phyloP scores from a whole-genome alignment of 345 rosid species.

The Leavenworthia alabamica region DNA sequence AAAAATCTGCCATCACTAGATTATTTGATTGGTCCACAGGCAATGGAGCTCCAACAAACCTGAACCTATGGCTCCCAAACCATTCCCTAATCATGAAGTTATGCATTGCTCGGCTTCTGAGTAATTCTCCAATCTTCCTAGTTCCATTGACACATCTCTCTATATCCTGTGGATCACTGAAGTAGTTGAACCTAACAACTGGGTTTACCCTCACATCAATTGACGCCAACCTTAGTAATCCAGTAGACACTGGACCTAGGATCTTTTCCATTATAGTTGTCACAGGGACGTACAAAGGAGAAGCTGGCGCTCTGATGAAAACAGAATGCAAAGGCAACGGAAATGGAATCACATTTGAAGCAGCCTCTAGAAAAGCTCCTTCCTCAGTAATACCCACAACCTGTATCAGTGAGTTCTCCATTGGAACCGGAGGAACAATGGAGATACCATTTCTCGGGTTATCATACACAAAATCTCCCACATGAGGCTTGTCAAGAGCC shows the following conservation, averaged over 20 bases:
- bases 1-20: slow-evolving; percentile 61
- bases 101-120: slow-evolving; percentile 62
- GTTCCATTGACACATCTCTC: slow-evolving; percentile 78
- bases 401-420: slow-evolving; percentile 77
- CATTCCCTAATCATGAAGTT: slow-evolving; percentile 64
- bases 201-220: slow-evolving; percentile 82
- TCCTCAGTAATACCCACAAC: slow-evolving; percentile 77
- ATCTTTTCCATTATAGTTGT: slow-evolving; percentile 86
- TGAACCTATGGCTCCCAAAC: slow-evolving; percentile 62
- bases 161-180: slow-evolving; percentile 58
- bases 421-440: slow-evolving; percentile 66
- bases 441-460: slow-evolving; percentile 90
- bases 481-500: slow-evolving; percentile 59
- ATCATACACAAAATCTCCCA: slow-evolving; percentile 68
- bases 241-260: slow-evolving; percentile 57
- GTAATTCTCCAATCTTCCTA: slow-evolving; percentile 54
- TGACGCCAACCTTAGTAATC: slow-evolving; percentile 78
- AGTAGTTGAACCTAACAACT: slow-evolving; percentile 73
- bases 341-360: slow-evolving; percentile 67
- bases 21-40: slow-evolving; percentile 56
- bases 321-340: slow-evolving; percentile 49
- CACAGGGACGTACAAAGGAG: slow-evolving; percentile 73
- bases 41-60: slow-evolving; percentile 67
- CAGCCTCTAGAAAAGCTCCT: slow-evolving; percentile 84
- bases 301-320: slow-evolving; percentile 48